Evolutionary conservation across 164 flowering plant genomes (phyloP).

Genomic region (Stephania yunnanensis): DNA sequence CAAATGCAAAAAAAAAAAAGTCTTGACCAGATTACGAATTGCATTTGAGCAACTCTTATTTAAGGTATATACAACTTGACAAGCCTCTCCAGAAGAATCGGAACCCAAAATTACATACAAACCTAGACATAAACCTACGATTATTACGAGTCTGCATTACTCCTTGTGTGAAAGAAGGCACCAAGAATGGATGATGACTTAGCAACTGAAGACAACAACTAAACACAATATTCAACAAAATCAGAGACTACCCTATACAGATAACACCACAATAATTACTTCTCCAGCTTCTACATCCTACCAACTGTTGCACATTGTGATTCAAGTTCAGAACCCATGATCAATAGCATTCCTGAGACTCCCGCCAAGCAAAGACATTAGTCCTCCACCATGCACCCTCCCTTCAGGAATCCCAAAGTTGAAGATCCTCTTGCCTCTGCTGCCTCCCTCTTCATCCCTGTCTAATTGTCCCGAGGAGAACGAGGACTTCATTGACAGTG

Average conservation of each 20-base stretch:
- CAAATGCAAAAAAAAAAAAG: background rate
- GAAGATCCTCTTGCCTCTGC: slow-evolving; percentile 22
- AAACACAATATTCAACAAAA: background rate
- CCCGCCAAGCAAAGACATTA: slow-evolving; percentile 75
- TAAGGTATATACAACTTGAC: slow-evolving; percentile 11
- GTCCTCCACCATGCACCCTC: slow-evolving; percentile 92
- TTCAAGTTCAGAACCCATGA: slow-evolving; percentile 24
- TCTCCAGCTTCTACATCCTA: background rate
- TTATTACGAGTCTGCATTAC: background rate
- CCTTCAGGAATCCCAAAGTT: slow-evolving; percentile 68
- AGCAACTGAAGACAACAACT: background rate
- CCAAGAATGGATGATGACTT: background rate
- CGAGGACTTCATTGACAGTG: slow-evolving; percentile 70
- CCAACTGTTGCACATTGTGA: background rate
- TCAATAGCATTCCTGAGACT: slow-evolving; percentile 44
- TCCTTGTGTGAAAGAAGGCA: background rate
- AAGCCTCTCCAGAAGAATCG: slow-evolving; percentile 2
- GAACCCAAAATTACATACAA: slow-evolving; percentile 7
- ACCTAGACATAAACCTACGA: background rate
- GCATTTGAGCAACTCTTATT: slow-evolving; percentile 17
- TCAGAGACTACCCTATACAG: background rate
- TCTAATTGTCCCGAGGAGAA: slow-evolving; percentile 30
- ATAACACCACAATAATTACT: background rate
- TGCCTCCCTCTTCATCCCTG: slow-evolving; percentile 26
- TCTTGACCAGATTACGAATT: background rate